These are phyloP conservation scores for Echria macrotheca DNA, from an alignment of 495 filamentous ascomycete genomes.

Conservation along the genomic window DNA sequence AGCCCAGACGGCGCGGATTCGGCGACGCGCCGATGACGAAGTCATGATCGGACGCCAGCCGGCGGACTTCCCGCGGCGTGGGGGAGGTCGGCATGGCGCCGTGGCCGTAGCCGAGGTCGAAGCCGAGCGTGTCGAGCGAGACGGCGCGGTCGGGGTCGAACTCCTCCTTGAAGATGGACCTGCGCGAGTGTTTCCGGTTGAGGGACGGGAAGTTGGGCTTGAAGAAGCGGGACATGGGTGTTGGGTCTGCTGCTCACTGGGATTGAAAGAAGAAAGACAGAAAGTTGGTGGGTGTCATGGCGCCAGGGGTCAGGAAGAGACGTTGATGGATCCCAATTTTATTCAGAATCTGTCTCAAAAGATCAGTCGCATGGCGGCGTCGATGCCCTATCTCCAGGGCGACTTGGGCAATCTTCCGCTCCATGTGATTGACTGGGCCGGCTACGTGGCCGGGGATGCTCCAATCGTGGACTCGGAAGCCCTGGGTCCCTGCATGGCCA, in stretches of 20 bases:
- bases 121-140: neutral
- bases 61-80: conserved; percentile 22
- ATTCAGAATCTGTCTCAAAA: neutral
- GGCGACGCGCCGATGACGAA: conserved; percentile 22
- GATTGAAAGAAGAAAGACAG: neutral
- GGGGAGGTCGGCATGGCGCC: conserved; percentile 15
- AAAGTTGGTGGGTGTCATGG: too few species aligned
- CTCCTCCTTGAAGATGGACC: conserved; percentile 26
- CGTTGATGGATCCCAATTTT: neutral
- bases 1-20: conserved; percentile 16
- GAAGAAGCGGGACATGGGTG: neutral
- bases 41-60: conserved; percentile 26
- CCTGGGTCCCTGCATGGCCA: neutral
- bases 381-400: conserved; percentile 4
- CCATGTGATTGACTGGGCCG: neutral
- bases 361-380: neutral
- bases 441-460: conserved; percentile 2
- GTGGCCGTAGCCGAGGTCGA: neutral
- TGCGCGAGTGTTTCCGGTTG: conserved; percentile 19
- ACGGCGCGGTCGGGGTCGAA: conserved; percentile 17
- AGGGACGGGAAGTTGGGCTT: conserved; percentile 4
- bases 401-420: neutral
- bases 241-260: neutral
- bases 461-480: neutral
- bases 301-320: neutral